Conservation (phyloP, 2,329 filamentous ascomycete genomes). For the Trichoderma koningiopsis region DNA sequence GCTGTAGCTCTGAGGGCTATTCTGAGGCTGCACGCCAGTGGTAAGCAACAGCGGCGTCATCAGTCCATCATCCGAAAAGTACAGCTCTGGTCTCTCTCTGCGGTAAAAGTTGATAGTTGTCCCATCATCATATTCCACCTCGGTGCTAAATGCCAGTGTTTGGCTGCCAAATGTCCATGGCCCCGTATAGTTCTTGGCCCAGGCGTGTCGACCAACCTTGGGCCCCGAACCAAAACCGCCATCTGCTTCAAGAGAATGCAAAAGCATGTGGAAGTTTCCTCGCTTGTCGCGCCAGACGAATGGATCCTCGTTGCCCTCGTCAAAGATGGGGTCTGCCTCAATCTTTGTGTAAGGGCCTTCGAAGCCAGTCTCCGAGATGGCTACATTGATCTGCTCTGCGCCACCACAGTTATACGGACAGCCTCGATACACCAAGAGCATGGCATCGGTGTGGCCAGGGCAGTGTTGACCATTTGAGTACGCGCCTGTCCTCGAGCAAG, state of each 20-base stretch:
- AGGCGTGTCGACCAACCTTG: conserved; percentile 37
- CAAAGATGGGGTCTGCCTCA: conserved; percentile 28
- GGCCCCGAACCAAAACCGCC: conserved; percentile 34
- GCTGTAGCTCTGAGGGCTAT: conserved; percentile 32
- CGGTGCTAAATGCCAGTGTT: conserved; percentile 35
- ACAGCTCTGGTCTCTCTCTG: conserved; percentile 51
- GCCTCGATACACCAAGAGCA: conserved; percentile 31
- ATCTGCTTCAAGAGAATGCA: conserved; percentile 37
- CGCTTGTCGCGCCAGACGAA: conserved; percentile 41
- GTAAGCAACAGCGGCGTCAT: conserved; percentile 50
- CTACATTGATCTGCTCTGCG: conserved; percentile 30
- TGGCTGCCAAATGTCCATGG: conserved; percentile 37
- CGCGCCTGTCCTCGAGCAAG: neutral
- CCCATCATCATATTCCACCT: conserved; percentile 44
- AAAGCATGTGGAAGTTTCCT: conserved; percentile 38
- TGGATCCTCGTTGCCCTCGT: conserved; percentile 35
- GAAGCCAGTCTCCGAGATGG: conserved; percentile 26
- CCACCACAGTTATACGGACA: conserved; percentile 29
- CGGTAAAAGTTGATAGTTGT: conserved; percentile 43
- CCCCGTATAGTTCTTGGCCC: conserved; percentile 32
- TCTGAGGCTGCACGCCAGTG: conserved; percentile 49
- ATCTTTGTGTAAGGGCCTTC: conserved; percentile 29
- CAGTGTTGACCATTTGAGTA: neutral
- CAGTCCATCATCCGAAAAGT: conserved; percentile 49
- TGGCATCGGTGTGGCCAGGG: conserved; percentile 25